Conservation (phyloP, 495 filamentous ascomycete species). For the Penicillium chermesinum region DNA sequence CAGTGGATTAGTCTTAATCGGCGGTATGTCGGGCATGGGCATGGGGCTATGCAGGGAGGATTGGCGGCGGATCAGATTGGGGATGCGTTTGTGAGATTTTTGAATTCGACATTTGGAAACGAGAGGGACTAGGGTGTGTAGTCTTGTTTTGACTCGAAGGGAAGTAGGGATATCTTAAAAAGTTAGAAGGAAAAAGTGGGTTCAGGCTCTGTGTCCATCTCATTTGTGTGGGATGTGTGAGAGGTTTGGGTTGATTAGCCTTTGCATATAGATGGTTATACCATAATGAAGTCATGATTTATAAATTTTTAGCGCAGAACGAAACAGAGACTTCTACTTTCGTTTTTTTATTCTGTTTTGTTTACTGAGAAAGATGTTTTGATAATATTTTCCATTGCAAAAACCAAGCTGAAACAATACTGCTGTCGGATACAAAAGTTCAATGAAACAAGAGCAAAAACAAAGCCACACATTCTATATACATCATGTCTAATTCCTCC, state of each 20-base stretch:
- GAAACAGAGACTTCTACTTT: not conserved
- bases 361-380: not conserved
- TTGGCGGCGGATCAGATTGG: slow-evolving; percentile 31
- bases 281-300: not conserved
- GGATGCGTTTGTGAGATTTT: slow-evolving; percentile 46
- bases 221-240: no score
- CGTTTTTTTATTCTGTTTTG: not conserved
- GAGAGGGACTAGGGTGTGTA: slow-evolving; percentile 14
- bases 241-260: no score
- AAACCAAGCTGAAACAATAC: not conserved
- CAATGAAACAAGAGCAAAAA: not conserved
- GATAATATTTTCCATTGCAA: not conserved
- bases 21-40: slow-evolving; percentile 28
- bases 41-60: slow-evolving; percentile 25
- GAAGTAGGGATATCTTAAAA: no score
- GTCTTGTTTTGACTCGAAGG: no score
- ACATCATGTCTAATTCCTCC: not conserved
- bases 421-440: not conserved
- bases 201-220: no score
- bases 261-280: not conserved
- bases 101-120: slow-evolving; percentile 40
- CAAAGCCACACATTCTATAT: not conserved
- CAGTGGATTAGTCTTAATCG: slow-evolving; percentile 82
- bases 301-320: not conserved
- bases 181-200: no score